Conservation (phyloP, 495 filamentous ascomycete species). For the Trichoderma orchidacearum region DNA sequence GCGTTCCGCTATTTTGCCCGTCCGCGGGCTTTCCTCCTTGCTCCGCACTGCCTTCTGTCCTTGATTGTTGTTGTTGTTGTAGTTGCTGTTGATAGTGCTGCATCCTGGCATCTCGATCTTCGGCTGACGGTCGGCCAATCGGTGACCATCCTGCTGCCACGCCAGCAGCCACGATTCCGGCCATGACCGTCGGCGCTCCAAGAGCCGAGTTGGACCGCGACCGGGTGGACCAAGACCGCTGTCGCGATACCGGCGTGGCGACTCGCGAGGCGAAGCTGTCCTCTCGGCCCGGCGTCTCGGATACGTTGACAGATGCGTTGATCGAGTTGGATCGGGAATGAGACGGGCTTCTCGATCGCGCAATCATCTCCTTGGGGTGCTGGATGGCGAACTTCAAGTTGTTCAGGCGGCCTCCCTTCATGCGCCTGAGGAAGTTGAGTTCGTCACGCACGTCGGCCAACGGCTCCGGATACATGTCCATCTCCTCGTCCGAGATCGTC, state of each 20-base stretch:
- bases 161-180: conserved; percentile 76
- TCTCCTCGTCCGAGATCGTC: conserved; percentile 62
- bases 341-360: conserved; percentile 58
- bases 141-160: conserved; percentile 80
- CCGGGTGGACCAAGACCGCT: conserved; percentile 49
- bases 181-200: conserved; percentile 73
- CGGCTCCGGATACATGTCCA: conserved; percentile 56
- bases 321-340: conserved; percentile 57
- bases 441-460: conserved; percentile 67
- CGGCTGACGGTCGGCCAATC: conserved; percentile 39
- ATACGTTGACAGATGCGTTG: conserved; percentile 14
- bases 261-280: conserved; percentile 36
- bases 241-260: conserved; percentile 59
- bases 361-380: conserved; percentile 59
- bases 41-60: neutral
- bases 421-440: conserved; percentile 73
- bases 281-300: conserved; percentile 54
- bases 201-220: conserved; percentile 82
- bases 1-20: neutral
- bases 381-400: conserved; percentile 74
- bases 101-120: neutral
- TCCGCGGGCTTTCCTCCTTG: neutral
- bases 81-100: neutral
- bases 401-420: conserved; percentile 84
- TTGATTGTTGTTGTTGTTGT: neutral